Evolutionary conservation across 441 rosid species (phyloP).

Genomic region (Pelargonium fulgidum): DNA sequence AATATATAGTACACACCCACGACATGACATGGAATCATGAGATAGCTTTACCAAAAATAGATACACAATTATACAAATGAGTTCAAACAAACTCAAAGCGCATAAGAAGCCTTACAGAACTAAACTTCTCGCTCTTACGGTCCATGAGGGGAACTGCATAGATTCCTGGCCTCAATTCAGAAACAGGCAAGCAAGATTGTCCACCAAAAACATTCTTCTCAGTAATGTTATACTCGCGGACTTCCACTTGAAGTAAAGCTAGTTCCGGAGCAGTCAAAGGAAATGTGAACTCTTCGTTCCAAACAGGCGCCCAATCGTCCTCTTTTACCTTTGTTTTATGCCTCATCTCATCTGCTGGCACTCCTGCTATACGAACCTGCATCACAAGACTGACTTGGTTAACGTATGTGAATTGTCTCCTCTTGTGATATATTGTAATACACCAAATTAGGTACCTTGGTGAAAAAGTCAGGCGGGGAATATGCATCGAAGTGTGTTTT

Average conservation of each 20-base stretch:
- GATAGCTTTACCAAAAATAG: too few species aligned
- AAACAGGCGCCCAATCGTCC: conserved; percentile 46
- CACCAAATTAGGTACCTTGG: conserved; percentile 38
- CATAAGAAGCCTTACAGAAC: conserved; percentile 37
- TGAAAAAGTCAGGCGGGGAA: conserved; percentile 70
- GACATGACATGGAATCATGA: too few species aligned
- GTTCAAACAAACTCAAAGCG: conserved; percentile 35
- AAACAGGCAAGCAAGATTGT: conserved; percentile 46
- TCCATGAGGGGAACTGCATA: conserved; percentile 38
- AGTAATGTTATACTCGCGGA: conserved; percentile 44
- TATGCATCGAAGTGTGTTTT: conserved; percentile 50
- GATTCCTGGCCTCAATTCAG: conserved; percentile 38
- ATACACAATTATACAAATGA: too few species aligned
- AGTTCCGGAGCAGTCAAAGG: conserved; percentile 47
- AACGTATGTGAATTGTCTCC: too few species aligned
- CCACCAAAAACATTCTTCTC: conserved; percentile 50
- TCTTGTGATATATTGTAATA: too few species aligned
- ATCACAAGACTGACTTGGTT: conserved; percentile 10
- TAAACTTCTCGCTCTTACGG: conserved; percentile 40
- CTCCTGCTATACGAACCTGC: conserved; percentile 59
- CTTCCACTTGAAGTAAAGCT: conserved; percentile 47
- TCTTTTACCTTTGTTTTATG: conserved; percentile 44
- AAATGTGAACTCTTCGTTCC: conserved; percentile 55
- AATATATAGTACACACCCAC: too few species aligned
- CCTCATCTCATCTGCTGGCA: conserved; percentile 38